Evolutionary conservation across 345 rosid species (phyloP), one percentile per base, ranked within the genome.

Genomic region (Turnera subulata): DNA sequence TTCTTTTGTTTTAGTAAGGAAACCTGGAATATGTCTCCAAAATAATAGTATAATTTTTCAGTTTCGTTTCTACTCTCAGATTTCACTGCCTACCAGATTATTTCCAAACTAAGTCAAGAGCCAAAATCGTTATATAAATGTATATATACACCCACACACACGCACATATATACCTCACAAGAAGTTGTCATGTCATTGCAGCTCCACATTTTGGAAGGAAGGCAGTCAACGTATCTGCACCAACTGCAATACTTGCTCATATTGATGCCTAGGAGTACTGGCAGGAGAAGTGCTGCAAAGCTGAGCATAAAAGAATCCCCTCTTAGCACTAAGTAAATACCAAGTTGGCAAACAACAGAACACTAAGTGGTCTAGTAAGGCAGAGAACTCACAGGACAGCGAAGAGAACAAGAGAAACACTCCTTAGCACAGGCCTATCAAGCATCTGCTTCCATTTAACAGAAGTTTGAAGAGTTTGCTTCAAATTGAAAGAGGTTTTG

Each of bases 101-200:
- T n/a, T n/a, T n/a, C n/a, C 15, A 11, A 18, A 45, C 6, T 35
- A n/a, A n/a, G n/a, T 24, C 17, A 65, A 23, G 54, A 16, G 44
- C 39, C 56, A 45, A 57, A 48, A 38, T 66, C 35, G 8, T 3
- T 3, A 3, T 29, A 48, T 24, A 42, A 25, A 8, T n/a, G n/a
- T n/a, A n/a, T n/a, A n/a, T n/a, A n/a, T n/a, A n/a, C n/a, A n/a
- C n/a, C n/a, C n/a, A n/a, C n/a, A n/a, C n/a, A n/a, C n/a, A n/a
- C n/a, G n/a, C n/a, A n/a, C n/a, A n/a, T n/a, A n/a, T 12, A 22
- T 78, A 86, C 96, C 89, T 86, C 82, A 9, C 96, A 92, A 43
- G 85, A 71, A 50, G 76, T 59, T 50, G 83, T 76, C 55, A 72
- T 55, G 65, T 79, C 83, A 32, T 80, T 78, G 81, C 96, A 92